Conservation (phyloP, 345 rosid species). For the Excoecaria agallocha region DNA sequence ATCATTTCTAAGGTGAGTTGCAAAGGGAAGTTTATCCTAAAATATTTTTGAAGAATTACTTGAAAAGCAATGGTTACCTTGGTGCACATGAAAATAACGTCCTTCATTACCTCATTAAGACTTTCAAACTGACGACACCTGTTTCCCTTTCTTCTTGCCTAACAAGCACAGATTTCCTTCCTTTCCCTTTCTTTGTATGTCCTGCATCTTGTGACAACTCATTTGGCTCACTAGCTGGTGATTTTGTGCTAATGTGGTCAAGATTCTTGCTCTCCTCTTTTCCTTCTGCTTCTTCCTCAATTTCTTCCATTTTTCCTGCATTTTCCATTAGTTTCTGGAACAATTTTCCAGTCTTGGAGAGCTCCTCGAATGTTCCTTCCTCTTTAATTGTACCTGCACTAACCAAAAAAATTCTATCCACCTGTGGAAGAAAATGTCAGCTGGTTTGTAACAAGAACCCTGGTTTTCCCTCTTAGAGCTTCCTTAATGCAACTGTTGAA, state of each 20-base stretch:
- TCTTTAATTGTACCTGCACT: conserved; percentile 89
- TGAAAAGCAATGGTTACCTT: neutral
- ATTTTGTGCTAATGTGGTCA: conserved; percentile 42
- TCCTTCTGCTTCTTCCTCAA: conserved; percentile 67
- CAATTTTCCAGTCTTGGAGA: conserved; percentile 56
- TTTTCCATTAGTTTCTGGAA: conserved; percentile 97
- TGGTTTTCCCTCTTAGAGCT: conserved; percentile 72
- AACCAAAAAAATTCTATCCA: conserved; percentile 82
- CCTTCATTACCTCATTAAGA: conserved; percentile 57
- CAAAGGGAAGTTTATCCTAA: neutral
- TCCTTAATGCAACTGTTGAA: conserved; percentile 87
- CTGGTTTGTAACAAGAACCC: conserved; percentile 99
- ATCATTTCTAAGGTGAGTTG: neutral
- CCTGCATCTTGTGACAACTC: conserved; percentile 39
- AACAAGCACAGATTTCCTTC: conserved; percentile 79
- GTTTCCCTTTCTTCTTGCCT: conserved; percentile 97
- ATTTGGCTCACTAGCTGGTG: conserved; percentile 44
- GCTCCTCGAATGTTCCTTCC: conserved; percentile 93
- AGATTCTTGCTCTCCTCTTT: conserved; percentile 41
- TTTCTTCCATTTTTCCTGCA: conserved; percentile 85
- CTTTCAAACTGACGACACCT: conserved; percentile 83
- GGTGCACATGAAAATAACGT: neutral
- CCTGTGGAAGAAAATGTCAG: conserved; percentile 97
- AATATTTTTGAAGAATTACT: neutral
- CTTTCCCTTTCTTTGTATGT: conserved; percentile 46